Evolutionary conservation across 73 alveolate species (phyloP).

Genomic region (Uronychia setigera): DNA sequence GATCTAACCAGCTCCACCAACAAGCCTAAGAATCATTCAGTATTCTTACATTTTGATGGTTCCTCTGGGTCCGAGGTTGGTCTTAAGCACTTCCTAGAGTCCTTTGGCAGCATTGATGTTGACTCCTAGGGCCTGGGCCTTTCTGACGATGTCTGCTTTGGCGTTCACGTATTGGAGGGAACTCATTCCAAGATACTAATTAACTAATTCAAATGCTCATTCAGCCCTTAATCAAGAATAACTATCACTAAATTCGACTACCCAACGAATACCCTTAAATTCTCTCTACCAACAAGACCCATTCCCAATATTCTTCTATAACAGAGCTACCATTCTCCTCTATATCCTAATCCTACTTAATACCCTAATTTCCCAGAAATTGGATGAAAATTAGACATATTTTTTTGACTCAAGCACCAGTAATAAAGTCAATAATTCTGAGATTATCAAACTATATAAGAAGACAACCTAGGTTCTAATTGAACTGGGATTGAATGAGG

Average conservation of each 20-base stretch:
- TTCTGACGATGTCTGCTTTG: slow-evolving; percentile 92
- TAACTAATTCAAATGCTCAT: background rate
- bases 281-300: no score
- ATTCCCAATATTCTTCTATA: no score
- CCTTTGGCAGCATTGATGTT: slow-evolving; percentile 94
- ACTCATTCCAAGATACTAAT: slow-evolving; percentile 62
- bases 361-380: no score
- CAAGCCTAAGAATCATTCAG: slow-evolving; percentile 63
- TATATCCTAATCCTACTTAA: no score
- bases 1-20: slow-evolving; percentile 99
- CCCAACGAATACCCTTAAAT: background rate
- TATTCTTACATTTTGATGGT: slow-evolving; percentile 90
- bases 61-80: slow-evolving; percentile 98
- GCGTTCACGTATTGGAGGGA: slow-evolving; percentile 88
- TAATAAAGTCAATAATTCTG: no score
- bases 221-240: background rate
- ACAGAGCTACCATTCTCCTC: no score
- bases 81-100: slow-evolving; percentile 90
- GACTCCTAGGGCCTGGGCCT: slow-evolving; percentile 93
- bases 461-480: no score
- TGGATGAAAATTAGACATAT: no score
- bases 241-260: background rate
- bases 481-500: no score
- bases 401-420: no score
- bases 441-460: no score